Percentiles rank a stretch among this genome's conserved stretches.
These are phyloP conservation scores for Eucalyptus tenuipes DNA, from an alignment of 345 rosid species.

Conservation along the genomic window DNA sequence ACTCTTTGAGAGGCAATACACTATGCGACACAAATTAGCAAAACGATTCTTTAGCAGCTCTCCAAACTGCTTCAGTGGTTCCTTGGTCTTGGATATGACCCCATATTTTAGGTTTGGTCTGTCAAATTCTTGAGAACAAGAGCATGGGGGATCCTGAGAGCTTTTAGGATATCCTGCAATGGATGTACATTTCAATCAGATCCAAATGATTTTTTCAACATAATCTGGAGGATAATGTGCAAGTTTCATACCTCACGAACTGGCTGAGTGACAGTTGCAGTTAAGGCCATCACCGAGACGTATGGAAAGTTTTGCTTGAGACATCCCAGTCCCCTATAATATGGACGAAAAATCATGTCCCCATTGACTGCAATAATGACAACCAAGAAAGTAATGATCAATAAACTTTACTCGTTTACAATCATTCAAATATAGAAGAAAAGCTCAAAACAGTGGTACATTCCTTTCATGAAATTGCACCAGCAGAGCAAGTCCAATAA, in stretches of 20 bases:
- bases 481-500: background rate
- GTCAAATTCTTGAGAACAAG: slow-evolving; percentile 77
- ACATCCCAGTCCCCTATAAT: slow-evolving; percentile 69
- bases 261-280: slow-evolving; percentile 76
- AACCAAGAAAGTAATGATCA: background rate
- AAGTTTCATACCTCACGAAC: slow-evolving; percentile 49
- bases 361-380: slow-evolving; percentile 62
- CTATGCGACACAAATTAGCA: slow-evolving; percentile 68
- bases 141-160: slow-evolving; percentile 69
- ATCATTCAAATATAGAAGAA: background rate
- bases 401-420: background rate
- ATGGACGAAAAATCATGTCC: slow-evolving; percentile 97
- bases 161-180: slow-evolving; percentile 66
- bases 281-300: slow-evolving; percentile 74
- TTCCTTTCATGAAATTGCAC: background rate
- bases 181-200: background rate
- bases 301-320: slow-evolving; percentile 68
- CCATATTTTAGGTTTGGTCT: slow-evolving; percentile 86
- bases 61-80: slow-evolving; percentile 75
- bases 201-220: background rate
- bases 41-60: slow-evolving; percentile 53
- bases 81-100: slow-evolving; percentile 65
- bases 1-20: slow-evolving; percentile 78
- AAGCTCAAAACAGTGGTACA: background rate
- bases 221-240: background rate